Base-by-base conservation (phyloP, 306 rosid genomes). In the Medicago arabica region DNA sequence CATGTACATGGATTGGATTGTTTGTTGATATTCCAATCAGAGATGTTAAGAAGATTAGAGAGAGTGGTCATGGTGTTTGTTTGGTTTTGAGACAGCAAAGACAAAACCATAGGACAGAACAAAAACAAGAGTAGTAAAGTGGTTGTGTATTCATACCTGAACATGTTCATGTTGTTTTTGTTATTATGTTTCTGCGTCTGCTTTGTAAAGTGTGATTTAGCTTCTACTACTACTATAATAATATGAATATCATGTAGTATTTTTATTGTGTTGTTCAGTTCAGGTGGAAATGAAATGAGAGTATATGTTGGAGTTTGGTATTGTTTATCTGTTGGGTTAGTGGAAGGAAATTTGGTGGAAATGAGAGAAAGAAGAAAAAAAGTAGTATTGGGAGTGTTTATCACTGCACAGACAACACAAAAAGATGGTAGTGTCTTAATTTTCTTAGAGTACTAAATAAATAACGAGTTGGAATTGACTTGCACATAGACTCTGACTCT, bases 1-100 rank as follows among this genome's bases (percentile, higher is more conserved):
- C 97, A 95, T 8, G 36, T 7, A 83, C 97, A 92, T 39, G 94
- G 95, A 70, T 87, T 78, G 3, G 91, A 59, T 19, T 77, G 46
- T 13, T 0, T 80, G 25, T 0, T n/a, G 1, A 12, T 39, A 73
- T 72, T 54, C 95, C 96, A 89, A 70, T 2, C 18, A 68, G 53
- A 12, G 13, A 0, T 1, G 54, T 51, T 5, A 34, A 88, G 67
- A 61, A 8, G 63, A 2, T 38, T 8, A 41, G 81, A 86, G 47
- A 90, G 78, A 11, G 1, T 9, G 78, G 6, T 55, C 93, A 92
- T 86, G 78, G 86, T 64, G 9, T 55, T 19, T 14, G 1, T 67
- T 82, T 95, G 97, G 74, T 43, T 77, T 23, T 79, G 55, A 51
- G 95, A 79, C 3, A 91, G 88, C 63, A 15, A 43, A 64, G 86